Conservation (phyloP, 768 basidiomycete genomes). For the Hygrocybe coccinea region DNA sequence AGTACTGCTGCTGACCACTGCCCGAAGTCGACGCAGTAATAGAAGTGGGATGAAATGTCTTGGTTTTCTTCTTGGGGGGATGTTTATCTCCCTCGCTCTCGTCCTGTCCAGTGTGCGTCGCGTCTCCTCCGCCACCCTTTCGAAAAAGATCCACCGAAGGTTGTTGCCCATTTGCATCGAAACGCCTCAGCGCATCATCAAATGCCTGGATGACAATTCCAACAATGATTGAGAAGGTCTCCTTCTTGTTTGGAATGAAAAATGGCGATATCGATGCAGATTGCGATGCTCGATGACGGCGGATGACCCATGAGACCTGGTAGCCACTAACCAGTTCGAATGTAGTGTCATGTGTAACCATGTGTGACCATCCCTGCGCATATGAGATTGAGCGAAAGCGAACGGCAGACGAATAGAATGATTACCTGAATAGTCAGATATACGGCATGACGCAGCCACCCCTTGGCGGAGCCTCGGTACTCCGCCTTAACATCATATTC, state of each 20-base stretch:
- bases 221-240: not conserved
- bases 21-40: not conserved
- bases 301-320: not conserved
- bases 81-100: not conserved
- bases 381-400: not conserved
- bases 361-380: not conserved
- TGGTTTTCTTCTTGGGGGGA: not conserved
- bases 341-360: not conserved
- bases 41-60: not conserved
- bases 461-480: not conserved
- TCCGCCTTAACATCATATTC: not conserved
- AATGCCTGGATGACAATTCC: not conserved
- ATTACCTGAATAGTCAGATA: not conserved
- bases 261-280: not conserved
- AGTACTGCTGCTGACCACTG: not conserved
- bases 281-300: not conserved
- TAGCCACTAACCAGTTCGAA: not conserved
- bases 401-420: not conserved
- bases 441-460: not conserved
- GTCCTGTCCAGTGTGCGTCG: not conserved
- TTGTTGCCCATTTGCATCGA: not conserved
- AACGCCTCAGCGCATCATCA: not conserved
- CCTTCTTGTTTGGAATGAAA: not conserved
- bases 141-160: not conserved
- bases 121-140: not conserved